phyloP scores from a whole-genome alignment of 208 protist genomes.

The Trichomonas tenax region DNA sequence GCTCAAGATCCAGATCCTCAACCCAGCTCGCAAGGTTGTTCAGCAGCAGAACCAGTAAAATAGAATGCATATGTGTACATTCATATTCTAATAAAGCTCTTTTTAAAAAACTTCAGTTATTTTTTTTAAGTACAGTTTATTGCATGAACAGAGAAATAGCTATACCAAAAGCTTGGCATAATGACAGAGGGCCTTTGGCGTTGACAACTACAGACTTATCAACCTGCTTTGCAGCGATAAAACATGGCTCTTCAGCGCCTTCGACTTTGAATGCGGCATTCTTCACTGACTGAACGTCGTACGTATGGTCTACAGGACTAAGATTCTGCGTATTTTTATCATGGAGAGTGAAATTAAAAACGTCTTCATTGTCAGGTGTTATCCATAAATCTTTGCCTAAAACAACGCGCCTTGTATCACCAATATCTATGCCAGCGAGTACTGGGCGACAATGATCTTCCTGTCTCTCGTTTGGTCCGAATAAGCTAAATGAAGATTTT shows the following conservation, averaged over 20 bases:
- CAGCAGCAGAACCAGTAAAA: neutral
- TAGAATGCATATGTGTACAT: too few species aligned
- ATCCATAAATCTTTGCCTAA: neutral
- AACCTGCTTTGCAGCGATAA: neutral
- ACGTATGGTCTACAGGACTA: neutral
- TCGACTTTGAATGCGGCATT: neutral
- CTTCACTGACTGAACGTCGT: neutral
- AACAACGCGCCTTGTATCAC: neutral
- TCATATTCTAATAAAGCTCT: too few species aligned
- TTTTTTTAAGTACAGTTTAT: neutral
- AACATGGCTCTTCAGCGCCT: neutral
- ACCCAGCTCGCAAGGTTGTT: constrained; percentile 54
- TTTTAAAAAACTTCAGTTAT: too few species aligned
- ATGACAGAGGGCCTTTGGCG: neutral
- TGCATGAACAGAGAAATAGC: neutral
- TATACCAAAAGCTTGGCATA: neutral
- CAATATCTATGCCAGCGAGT: neutral
- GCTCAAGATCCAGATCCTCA: constrained; percentile 84
- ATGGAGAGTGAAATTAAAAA: neutral
- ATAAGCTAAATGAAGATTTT: neutral
- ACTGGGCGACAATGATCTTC: neutral
- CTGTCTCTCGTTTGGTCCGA: neutral
- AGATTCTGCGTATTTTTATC: neutral
- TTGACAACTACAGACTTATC: neutral
- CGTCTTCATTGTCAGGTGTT: neutral